Evolutionary conservation across 805 yeast species (phyloP).

Genomic region (Candida fluviatilis): DNA sequence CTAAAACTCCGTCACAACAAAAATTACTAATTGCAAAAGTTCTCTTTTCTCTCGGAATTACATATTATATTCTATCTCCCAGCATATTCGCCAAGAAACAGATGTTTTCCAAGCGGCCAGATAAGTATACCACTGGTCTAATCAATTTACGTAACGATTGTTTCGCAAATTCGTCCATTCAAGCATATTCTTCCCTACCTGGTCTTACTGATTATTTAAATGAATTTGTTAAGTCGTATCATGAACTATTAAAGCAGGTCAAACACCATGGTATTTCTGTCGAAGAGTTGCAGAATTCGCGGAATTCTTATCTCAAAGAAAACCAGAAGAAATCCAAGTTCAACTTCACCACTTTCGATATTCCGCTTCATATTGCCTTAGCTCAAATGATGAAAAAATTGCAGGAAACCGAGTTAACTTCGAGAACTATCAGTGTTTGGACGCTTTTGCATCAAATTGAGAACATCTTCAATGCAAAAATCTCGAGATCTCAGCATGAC

Average conservation of each 20-base stretch:
- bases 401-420: slow-evolving; percentile 55
- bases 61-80: slow-evolving; percentile 13
- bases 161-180: slow-evolving; percentile 86
- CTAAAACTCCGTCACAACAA: slow-evolving; percentile 8
- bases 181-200: slow-evolving; percentile 66
- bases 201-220: slow-evolving; percentile 56
- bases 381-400: slow-evolving; percentile 50
- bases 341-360: slow-evolving; percentile 21
- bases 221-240: slow-evolving; percentile 27
- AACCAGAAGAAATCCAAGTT: slow-evolving; percentile 15
- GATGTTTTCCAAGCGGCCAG: slow-evolving; percentile 56
- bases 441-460: slow-evolving; percentile 73
- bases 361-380: slow-evolving; percentile 56
- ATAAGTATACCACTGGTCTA: slow-evolving; percentile 76
- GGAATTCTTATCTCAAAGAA: slow-evolving; percentile 5
- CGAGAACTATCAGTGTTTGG: slow-evolving; percentile 69
- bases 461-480: slow-evolving; percentile 61
- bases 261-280: slow-evolving; percentile 15
- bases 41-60: slow-evolving; percentile 10
- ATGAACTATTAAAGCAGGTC: slow-evolving; percentile 17
- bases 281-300: slow-evolving; percentile 10
- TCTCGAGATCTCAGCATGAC: slow-evolving; percentile 82
- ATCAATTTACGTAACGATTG: slow-evolving; percentile 84
- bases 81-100: slow-evolving; percentile 6
- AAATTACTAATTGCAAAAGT: slow-evolving; percentile 9